Percentiles rank a stretch among this genome's conserved stretches.
Evolutionary conservation across 2,329 filamentous ascomycete species (phyloP).

Genomic region (Trichoderma aggressivum): DNA sequence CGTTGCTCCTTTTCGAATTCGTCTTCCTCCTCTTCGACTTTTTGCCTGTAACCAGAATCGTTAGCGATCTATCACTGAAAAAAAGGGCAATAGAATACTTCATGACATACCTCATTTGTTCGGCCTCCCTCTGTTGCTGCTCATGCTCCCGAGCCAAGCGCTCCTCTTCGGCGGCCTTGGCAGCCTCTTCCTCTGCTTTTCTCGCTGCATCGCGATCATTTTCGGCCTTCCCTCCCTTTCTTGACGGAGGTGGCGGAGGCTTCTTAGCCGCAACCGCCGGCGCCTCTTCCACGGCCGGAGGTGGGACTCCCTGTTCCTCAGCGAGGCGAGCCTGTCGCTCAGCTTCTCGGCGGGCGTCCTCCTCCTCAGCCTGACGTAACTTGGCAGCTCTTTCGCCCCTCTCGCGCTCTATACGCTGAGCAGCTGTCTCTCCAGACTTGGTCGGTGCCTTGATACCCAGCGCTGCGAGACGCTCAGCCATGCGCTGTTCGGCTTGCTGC

Average conservation of each 20-base stretch:
- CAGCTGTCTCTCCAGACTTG: conserved; percentile 75
- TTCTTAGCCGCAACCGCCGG: conserved; percentile 53
- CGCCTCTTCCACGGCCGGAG: conserved; percentile 48
- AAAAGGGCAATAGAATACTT: neutral
- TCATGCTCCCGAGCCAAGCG: conserved; percentile 69
- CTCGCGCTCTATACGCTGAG: conserved; percentile 86
- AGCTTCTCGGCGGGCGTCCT: conserved; percentile 82
- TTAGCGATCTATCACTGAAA: conserved; percentile 26
- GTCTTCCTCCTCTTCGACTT: conserved; percentile 71
- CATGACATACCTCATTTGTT: conserved; percentile 74
- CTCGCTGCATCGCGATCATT: conserved; percentile 54
- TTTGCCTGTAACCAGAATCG: conserved; percentile 53
- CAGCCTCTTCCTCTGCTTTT: conserved; percentile 59
- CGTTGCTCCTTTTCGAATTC: conserved; percentile 77
- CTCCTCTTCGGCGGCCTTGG: conserved; percentile 61
- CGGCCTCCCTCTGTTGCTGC: conserved; percentile 69
- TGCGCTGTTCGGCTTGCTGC: conserved; percentile 92
- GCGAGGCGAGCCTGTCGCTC: conserved; percentile 81
- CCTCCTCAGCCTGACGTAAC: conserved; percentile 84
- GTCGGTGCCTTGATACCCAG: conserved; percentile 82
- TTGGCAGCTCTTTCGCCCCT: conserved; percentile 83
- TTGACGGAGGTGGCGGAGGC: conserved; percentile 75
- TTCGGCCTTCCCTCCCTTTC: conserved; percentile 64
- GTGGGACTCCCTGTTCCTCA: conserved; percentile 67
- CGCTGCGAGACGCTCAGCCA: conserved; percentile 92